Conservation (phyloP, 2,329 filamentous ascomycete genomes). For the Pseudogymnoascus sp. region DNA sequence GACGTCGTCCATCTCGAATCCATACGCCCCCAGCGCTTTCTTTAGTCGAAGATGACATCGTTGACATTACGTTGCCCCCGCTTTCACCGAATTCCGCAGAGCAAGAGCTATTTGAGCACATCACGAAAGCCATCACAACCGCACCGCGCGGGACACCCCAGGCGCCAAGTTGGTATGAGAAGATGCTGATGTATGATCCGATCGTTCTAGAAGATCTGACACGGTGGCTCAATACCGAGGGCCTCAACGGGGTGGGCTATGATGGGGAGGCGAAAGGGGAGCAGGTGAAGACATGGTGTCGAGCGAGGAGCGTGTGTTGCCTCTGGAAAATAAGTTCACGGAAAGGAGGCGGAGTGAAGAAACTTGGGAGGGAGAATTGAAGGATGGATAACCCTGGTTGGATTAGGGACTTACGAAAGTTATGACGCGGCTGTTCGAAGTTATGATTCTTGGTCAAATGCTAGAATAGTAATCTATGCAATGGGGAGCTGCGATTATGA, state of each 20-base stretch:
- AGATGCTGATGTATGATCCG: slow-evolving; percentile 88
- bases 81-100: slow-evolving; percentile 34
- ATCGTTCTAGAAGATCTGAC: slow-evolving; percentile 81
- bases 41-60: slow-evolving; percentile 12
- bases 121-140: slow-evolving; percentile 45
- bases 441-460: background rate
- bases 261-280: slow-evolving; percentile 53
- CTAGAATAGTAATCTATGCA: background rate
- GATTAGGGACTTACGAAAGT: background rate
- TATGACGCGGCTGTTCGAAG: background rate
- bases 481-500: background rate
- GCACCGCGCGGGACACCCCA: slow-evolving; percentile 39
- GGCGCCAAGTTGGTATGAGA: slow-evolving; percentile 73
- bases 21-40: slow-evolving; percentile 15
- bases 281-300: slow-evolving; percentile 83
- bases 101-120: slow-evolving; percentile 39
- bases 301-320: slow-evolving; percentile 78
- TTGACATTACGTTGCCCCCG: background rate
- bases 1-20: slow-evolving; percentile 17
- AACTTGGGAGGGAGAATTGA: background rate
- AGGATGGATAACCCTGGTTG: background rate
- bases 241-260: slow-evolving; percentile 52
- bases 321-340: slow-evolving; percentile 48
- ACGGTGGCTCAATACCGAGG: slow-evolving; percentile 69
- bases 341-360: slow-evolving; percentile 1